phyloP scores from a whole-genome alignment of 2,329 filamentous ascomycete species.

The Sphaceloma murrayae region DNA sequence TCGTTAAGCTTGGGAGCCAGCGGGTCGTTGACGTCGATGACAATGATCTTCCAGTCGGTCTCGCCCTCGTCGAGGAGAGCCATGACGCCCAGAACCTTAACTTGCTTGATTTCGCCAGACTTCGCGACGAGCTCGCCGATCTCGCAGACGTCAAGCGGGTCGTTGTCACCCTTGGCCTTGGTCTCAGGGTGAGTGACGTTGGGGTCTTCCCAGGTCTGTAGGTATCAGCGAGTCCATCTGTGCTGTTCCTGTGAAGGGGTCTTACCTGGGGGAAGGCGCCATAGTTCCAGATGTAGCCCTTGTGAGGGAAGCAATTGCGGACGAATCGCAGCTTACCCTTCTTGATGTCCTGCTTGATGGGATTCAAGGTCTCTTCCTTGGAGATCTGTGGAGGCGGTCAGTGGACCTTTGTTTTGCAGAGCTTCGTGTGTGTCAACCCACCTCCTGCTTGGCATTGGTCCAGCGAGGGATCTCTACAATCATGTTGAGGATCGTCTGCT shows the following conservation, averaged over 20 bases:
- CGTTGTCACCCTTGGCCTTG: conserved; percentile 99
- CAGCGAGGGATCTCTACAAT: conserved; percentile 98
- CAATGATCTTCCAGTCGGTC: conserved; percentile 99
- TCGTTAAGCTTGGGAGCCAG: conserved; percentile 94
- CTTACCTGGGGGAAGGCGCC: conserved; percentile 94
- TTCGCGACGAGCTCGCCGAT: conserved; percentile 97
- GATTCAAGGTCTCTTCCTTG: conserved; percentile 97
- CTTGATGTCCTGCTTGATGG: conserved; percentile 99
- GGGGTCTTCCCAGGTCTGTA: conserved; percentile 97
- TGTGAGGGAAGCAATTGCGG: conserved; percentile 99
- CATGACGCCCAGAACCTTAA: conserved; percentile 99
- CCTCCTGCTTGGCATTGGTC: conserved; percentile 99
- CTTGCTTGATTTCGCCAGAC: conserved; percentile 95
- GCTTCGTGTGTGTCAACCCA: conserved; percentile 31
- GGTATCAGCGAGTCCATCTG: conserved; percentile 16
- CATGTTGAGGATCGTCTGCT: conserved; percentile 98
- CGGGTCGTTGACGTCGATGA: conserved; percentile 97
- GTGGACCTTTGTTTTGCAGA: neutral
- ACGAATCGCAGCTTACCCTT: conserved; percentile 99
- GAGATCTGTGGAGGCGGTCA: conserved; percentile 59
- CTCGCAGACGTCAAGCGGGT: conserved; percentile 98
- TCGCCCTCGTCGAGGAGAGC: conserved; percentile 98
- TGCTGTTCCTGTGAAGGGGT: too few relatives aligned
- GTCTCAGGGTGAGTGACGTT: conserved; percentile 94
- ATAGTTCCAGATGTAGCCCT: conserved; percentile 99